A percentile compares a stretch with the other conserved stretches of the same genome.
These are phyloP conservation scores for Beauveria sp. DNA, from an alignment of 2,329 filamentous ascomycete genomes.

Conservation along the genomic window DNA sequence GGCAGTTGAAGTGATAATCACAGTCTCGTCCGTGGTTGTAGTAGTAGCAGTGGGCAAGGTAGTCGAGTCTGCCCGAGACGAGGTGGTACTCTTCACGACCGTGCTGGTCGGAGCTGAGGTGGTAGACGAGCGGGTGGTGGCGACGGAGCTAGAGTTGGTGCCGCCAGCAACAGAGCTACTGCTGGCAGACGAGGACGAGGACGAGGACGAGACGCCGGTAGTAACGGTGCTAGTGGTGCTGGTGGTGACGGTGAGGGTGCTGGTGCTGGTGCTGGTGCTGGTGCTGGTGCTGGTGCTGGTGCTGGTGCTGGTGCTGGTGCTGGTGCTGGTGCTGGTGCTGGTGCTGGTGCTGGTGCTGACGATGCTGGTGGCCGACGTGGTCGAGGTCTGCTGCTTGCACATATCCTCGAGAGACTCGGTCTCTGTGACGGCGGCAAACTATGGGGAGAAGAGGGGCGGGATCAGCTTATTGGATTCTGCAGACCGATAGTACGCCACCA, in stretches of 20 bases:
- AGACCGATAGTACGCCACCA: neutral
- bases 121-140: neutral
- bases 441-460: neutral
- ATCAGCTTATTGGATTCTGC: neutral
- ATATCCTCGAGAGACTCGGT: neutral
- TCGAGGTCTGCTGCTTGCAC: neutral
- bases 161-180: neutral
- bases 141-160: neutral
- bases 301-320: neutral
- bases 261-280: neutral
- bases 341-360: neutral
- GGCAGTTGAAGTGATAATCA: neutral
- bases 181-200: neutral
- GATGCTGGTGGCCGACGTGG: neutral
- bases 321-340: neutral
- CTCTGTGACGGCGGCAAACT: neutral
- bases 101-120: neutral
- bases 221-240: neutral
- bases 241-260: neutral
- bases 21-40: neutral
- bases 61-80: neutral
- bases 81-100: neutral
- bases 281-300: neutral
- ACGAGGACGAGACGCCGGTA: neutral
- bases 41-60: neutral